phyloP scores from a whole-genome alignment of 2,329 filamentous ascomycete genomes.

The Trichoderma arundinaceum region DNA sequence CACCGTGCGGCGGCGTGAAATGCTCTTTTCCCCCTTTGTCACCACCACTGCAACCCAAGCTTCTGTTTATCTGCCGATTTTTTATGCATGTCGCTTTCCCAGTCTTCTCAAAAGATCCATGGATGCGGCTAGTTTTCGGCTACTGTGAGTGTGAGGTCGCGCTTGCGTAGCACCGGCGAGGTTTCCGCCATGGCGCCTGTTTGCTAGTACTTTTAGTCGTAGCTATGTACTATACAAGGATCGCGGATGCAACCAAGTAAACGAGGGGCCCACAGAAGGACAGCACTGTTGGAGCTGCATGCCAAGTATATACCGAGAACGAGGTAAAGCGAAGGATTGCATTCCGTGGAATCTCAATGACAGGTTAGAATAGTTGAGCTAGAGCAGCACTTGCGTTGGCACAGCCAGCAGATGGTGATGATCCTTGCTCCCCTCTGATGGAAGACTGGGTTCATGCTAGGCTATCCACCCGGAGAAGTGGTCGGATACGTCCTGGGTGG shows the following conservation, averaged over 20 bases:
- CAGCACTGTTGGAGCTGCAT: not conserved
- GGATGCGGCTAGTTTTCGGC: constrained; percentile 18
- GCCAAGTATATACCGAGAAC: not conserved
- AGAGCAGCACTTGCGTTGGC: not conserved
- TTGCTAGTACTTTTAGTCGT: too few relatives aligned
- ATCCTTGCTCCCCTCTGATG: not conserved
- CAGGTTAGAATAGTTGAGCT: not conserved
- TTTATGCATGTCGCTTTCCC: constrained; percentile 15
- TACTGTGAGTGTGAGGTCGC: constrained; percentile 5
- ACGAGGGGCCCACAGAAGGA: constrained; percentile 5
- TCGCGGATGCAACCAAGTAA: not conserved
- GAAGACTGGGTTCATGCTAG: not conserved
- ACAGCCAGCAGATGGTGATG: not conserved
- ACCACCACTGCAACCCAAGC: constrained; percentile 8
- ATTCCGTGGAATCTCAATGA: not conserved
- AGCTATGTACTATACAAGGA: constrained; percentile 8
- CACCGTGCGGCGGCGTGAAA: too few relatives aligned
- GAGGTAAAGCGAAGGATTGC: not conserved
- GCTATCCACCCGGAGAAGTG: not conserved
- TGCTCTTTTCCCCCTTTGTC: not conserved
- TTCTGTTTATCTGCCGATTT: not conserved
- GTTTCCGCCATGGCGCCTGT: not conserved
- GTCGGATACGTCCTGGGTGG: not conserved
- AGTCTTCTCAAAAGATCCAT: constrained; percentile 20
- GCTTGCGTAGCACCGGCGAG: constrained; percentile 20